Evolutionary conservation across 768 basidiomycete genomes (phyloP), one percentile per base, ranked within the genome.

Genomic region (Tulasnella sp.): DNA sequence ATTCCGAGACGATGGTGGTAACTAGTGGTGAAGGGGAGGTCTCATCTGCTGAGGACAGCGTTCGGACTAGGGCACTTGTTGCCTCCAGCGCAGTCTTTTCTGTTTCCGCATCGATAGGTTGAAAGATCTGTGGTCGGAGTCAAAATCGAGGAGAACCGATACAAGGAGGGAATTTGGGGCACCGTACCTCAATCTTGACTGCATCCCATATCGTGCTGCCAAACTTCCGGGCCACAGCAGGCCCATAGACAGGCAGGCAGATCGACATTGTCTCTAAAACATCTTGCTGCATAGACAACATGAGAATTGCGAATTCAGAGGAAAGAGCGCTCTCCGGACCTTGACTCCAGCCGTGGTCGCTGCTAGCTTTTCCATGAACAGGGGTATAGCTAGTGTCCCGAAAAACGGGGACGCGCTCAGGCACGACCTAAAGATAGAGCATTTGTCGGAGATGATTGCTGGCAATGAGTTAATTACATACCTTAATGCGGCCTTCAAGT

Each of bases 341-440:
- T 99, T 99, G 25, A 77, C 64, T 91, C 93, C 0, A 85, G 84
- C 4, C 92, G 91, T 2, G 4, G 92, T 92, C 2, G 93, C 91
- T 1, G 90, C 87, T 52, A 99, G 87, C 83, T 99, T 99, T 80
- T 99, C 97, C 64, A 97, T 82, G 81, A 97, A 95, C 1, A 98
- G 85, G 6, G 94, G 91, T 40, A 96, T 88, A 0, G 95, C 96
- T 77, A 94, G 85, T 4, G 88, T 87, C 0, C 95, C 96, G 80
- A 99, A 97, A 36, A 86, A 83, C 6, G 94, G 91, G 0, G 92
- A 92, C 0, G 94, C 92, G 77, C 86, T 87, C 71, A 99, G 84
- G 82, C 94, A 96, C 36, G 82, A 81, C 71, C 92, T 92, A 78
- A 31, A 38, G 34, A 69, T 17, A 69, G 3, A n/a, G 36, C 29